phyloP scores from a whole-genome alignment of 345 rosid genomes.

The Brassica rapa region DNA sequence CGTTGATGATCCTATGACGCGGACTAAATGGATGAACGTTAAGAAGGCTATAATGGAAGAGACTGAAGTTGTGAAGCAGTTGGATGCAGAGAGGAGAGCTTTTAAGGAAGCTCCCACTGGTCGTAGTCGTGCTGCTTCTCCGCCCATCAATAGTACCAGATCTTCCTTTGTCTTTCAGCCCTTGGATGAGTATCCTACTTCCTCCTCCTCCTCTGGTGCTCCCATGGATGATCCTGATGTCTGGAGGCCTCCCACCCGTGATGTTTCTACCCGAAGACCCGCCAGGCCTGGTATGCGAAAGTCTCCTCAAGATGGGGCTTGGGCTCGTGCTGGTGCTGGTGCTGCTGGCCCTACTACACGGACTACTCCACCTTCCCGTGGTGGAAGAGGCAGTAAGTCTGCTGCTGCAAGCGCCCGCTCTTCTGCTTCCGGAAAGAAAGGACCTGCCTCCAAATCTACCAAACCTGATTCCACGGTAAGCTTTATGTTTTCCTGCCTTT shows the following conservation, averaged over 20 bases:
- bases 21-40: slow-evolving; percentile 94
- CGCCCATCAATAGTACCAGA: slow-evolving; percentile 79
- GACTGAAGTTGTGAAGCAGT: slow-evolving; percentile 84
- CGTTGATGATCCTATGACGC: slow-evolving; percentile 73
- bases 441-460: slow-evolving; percentile 65
- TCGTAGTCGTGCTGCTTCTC: slow-evolving; percentile 69
- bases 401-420: slow-evolving; percentile 64
- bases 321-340: slow-evolving; percentile 72
- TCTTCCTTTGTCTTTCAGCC: slow-evolving; percentile 96
- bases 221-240: slow-evolving; percentile 98
- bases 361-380: slow-evolving; percentile 62
- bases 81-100: slow-evolving; percentile 91
- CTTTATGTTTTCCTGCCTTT: neutral
- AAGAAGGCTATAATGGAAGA: slow-evolving; percentile 91
- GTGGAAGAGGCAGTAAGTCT: slow-evolving; percentile 67
- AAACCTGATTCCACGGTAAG: slow-evolving; percentile 80
- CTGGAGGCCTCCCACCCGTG: slow-evolving; percentile 99
- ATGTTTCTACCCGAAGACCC: slow-evolving; percentile 71
- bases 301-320: slow-evolving; percentile 89
- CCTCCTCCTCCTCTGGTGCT: slow-evolving; percentile 52
- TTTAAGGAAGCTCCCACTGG: slow-evolving; percentile 82
- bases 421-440: slow-evolving; percentile 78
- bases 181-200: slow-evolving; percentile 90
- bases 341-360: slow-evolving; percentile 46
- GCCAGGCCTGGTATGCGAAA: slow-evolving; percentile 75